Evolutionary conservation across 2,329 filamentous ascomycete species (phyloP).

Genomic region (Raffaelea arxii): DNA sequence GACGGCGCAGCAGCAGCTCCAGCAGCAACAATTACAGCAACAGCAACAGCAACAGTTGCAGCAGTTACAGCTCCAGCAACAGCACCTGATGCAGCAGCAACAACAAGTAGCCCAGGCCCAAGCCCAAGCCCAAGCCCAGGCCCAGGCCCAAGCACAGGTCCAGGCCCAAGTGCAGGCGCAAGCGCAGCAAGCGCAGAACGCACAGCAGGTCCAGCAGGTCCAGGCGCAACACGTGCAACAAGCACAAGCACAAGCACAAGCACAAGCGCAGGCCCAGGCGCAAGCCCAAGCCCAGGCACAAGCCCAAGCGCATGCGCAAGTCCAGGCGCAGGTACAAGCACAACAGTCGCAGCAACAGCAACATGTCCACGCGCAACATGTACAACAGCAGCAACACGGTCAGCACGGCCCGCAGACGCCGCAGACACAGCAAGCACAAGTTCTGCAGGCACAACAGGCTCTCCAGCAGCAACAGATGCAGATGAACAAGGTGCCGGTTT

Average conservation of each 20-base stretch:
- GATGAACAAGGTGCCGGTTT: constrained; percentile 12
- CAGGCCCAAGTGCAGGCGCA: constrained; percentile 27
- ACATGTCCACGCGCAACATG: constrained; percentile 22
- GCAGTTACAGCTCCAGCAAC: constrained; percentile 27
- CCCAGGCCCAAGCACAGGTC: constrained; percentile 6
- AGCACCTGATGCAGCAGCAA: constrained; percentile 35
- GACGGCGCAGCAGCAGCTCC: constrained; percentile 19
- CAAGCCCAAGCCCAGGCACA: constrained; percentile 25
- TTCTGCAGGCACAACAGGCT: constrained; percentile 35
- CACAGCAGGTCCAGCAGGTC: constrained; percentile 22
- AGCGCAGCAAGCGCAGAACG: constrained; percentile 36
- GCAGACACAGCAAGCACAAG: constrained; percentile 25
- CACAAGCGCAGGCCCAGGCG: constrained; percentile 22
- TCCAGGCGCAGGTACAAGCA: not conserved
- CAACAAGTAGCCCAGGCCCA: constrained; percentile 36
- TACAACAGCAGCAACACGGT: constrained; percentile 26
- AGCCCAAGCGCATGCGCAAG: constrained; percentile 16
- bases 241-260: too few relatives aligned
- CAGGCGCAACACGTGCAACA: constrained; percentile 15
- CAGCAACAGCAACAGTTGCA: constrained; percentile 35
- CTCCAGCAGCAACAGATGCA: constrained; percentile 23
- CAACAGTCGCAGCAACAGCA: too few relatives aligned
- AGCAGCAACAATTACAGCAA: constrained; percentile 27
- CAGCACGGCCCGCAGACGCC: constrained; percentile 34
- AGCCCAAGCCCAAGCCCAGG: constrained; percentile 8